Evolutionary conservation across 1,139 yeast species (phyloP).

Genomic region (Tardiomyces depauwii): DNA sequence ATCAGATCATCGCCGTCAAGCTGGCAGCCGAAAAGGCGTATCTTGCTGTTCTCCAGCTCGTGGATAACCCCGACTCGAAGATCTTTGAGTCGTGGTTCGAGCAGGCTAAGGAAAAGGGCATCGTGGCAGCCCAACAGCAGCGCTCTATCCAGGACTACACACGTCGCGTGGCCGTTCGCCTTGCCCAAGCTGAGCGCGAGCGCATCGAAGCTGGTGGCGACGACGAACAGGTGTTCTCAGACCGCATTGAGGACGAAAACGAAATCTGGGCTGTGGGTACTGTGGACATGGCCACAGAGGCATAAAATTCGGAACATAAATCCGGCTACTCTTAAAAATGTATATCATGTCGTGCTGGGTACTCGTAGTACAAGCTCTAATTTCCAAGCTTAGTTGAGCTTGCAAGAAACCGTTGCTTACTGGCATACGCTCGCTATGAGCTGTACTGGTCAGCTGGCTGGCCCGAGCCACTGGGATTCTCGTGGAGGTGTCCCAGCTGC

Average conservation of each 20-base stretch:
- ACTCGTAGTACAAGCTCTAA: no score
- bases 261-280: conserved; percentile 40
- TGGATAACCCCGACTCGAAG: conserved; percentile 53
- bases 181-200: conserved; percentile 65
- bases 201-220: conserved; percentile 88
- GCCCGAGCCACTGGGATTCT: no score
- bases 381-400: no score
- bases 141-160: conserved; percentile 83
- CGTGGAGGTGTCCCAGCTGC: no score
- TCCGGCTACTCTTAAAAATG: no score
- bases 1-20: conserved; percentile 77
- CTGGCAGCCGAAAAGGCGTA: conserved; percentile 92
- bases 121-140: conserved; percentile 33
- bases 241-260: conserved; percentile 71
- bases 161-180: conserved; percentile 71
- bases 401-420: no score
- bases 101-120: conserved; percentile 7
- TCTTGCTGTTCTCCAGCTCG: conserved; percentile 57
- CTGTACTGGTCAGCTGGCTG: no score
- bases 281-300: not conserved
- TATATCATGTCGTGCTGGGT: no score
- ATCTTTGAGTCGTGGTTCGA: conserved; percentile 53
- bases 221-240: conserved; percentile 73
- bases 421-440: no score
- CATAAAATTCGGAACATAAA: no score